These are phyloP conservation scores for Serendipita sp. DNA, from an alignment of 768 basidiomycete genomes.

Conservation along the genomic window DNA sequence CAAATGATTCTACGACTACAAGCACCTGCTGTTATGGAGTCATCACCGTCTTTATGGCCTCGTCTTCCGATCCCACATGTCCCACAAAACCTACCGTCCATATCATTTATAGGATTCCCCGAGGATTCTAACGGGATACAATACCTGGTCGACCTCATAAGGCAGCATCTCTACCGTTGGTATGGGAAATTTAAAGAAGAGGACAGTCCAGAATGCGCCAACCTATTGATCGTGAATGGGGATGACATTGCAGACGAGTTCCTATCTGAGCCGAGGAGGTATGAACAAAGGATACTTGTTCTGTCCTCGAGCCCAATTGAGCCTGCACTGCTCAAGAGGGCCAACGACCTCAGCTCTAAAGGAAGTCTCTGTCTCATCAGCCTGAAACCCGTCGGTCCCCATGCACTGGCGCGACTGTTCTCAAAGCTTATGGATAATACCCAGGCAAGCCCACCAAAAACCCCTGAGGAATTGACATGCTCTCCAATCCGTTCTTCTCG, in stretches of 20 bases:
- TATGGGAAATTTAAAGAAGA: background rate
- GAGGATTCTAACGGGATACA: constrained; percentile 21
- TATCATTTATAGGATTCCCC: constrained; percentile 64
- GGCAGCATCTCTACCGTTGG: background rate
- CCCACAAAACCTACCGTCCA: constrained; percentile 27
- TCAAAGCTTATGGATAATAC: background rate
- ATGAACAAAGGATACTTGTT: background rate
- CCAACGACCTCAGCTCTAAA: background rate
- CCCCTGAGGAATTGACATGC: background rate
- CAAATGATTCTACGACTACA: constrained; percentile 78
- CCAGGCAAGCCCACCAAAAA: background rate
- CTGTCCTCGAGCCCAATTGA: constrained; percentile 3
- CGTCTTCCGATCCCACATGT: constrained; percentile 29
- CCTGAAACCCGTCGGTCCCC: constrained; percentile 1
- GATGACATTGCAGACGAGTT: background rate
- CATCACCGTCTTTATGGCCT: constrained; percentile 24
- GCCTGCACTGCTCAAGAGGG: background rate
- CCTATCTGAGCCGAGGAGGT: background rate
- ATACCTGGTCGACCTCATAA: background rate
- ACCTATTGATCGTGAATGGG: background rate
- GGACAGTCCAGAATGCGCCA: background rate
- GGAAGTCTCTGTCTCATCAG: background rate
- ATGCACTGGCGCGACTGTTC: background rate
- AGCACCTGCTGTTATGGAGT: constrained; percentile 21
- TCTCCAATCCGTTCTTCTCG: too few relatives aligned